phyloP scores from a whole-genome alignment of 1,139 yeast species.

The Pichia sp. region DNA sequence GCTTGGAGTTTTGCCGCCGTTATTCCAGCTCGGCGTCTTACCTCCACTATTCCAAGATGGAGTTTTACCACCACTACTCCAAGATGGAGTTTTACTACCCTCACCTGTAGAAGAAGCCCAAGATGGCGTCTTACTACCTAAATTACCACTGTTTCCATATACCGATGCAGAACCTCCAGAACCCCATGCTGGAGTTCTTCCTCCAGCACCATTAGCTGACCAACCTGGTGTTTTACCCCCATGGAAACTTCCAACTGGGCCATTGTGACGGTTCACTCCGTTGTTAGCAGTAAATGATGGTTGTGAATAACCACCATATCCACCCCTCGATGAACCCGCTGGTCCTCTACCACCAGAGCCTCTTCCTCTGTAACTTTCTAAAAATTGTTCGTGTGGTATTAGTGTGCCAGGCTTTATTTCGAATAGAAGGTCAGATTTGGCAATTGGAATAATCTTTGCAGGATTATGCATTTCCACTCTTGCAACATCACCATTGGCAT shows the following conservation, averaged over 20 bases:
- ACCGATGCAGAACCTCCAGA: neutral
- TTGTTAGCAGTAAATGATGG: neutral
- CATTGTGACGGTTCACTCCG: slow-evolving; percentile 23
- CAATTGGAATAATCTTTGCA: slow-evolving; percentile 79
- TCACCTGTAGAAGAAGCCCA: slow-evolving; percentile 2
- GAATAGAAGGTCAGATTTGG: slow-evolving; percentile 67
- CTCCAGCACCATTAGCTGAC: slow-evolving; percentile 1
- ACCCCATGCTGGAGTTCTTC: slow-evolving; percentile 28
- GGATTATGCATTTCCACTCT: slow-evolving; percentile 92
- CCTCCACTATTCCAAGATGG: slow-evolving; percentile 36
- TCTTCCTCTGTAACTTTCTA: slow-evolving; percentile 38
- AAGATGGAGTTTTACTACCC: slow-evolving; percentile 20
- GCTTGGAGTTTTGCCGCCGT: slow-evolving; percentile 22
- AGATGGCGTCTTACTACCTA: slow-evolving; percentile 1
- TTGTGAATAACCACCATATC: slow-evolving; percentile 20
- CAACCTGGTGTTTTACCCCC: slow-evolving; percentile 24
- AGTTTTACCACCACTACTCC: slow-evolving; percentile 29
- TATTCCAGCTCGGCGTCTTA: slow-evolving; percentile 24
- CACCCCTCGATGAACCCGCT: slow-evolving; percentile 12
- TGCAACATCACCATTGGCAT: slow-evolving; percentile 85
- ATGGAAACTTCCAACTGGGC: neutral
- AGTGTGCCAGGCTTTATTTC: slow-evolving; percentile 54
- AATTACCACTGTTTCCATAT: neutral
- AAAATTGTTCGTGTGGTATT: slow-evolving; percentile 75
- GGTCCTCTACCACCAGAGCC: slow-evolving; percentile 32